Base-by-base conservation (phyloP, 2,329 filamentous ascomycete species). In the Zelopaecilomyces penicillatus region DNA sequence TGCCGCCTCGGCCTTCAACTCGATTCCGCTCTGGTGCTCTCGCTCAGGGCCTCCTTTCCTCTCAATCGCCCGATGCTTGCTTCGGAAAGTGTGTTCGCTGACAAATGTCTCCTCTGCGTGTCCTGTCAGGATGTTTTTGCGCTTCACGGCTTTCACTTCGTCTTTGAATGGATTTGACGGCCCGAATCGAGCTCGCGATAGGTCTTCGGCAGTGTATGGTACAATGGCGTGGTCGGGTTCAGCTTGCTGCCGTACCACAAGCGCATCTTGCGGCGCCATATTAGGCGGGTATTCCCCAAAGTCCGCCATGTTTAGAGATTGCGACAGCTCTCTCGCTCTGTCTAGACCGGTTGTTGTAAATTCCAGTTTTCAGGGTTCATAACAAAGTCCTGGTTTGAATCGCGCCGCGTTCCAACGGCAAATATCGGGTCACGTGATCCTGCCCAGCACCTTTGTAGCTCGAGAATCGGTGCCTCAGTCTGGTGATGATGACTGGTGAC, bases 11-110 rank as follows among this genome's bases (percentile, higher is more conserved):
- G 85, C 85, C 64, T 94, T 96, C 29, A 78, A 70, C 9, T 81
- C 65, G 19, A 62, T 57, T 28, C 71, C 71, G 12, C 69, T 74
- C 54, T 77, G 72, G 49, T 73, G 72, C 55, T 82, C 76, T 44
- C 75, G 65, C 53, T 74, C 71, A 0, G 76, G 65, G 50, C 78
- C 76, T 52, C 66, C 83, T 62, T 57, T 79, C 50, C 84, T 76
- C 61, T 91, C 83, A 48, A 93, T 78, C 2, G 88, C 89, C 46
- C 88, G 83, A 61, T 96, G 90, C 52, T 93, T 89, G 57, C 79
- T 80, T 54, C 87, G 81, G 62, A 98, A 98, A 1, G 87, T 89
- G 51, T 91, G 80, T 58, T 97, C 93, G 63, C 87, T 95, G 52
- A 98, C 80, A 54, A 80, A 86, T 0, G 86, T 89, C 65, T 98